Conservation (phyloP, 371 early-diverging fungal species). For the Funneliformis caledonium region DNA sequence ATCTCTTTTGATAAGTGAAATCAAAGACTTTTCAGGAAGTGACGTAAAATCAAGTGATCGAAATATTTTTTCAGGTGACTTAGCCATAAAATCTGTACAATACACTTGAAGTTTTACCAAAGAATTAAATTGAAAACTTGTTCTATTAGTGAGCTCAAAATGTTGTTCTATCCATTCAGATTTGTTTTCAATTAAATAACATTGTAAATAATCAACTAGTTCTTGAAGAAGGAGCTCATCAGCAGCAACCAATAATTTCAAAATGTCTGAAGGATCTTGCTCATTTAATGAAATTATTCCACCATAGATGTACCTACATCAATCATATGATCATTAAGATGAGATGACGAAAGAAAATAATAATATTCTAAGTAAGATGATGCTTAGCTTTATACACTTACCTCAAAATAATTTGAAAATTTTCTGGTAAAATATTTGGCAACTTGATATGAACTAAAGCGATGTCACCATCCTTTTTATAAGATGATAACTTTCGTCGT, state of each 20-base stretch:
- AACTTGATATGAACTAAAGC: no score
- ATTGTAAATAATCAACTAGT: slow-evolving; percentile 1
- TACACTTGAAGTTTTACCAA: neutral
- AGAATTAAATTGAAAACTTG: neutral
- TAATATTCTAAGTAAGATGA: no score
- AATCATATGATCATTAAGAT: no score
- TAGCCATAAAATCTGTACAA: neutral
- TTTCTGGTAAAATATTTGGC: no score
- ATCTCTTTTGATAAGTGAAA: slow-evolving; percentile 13
- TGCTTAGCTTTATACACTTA: no score
- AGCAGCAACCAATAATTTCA: neutral
- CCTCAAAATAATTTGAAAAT: no score
- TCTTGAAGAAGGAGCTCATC: neutral
- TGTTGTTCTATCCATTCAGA: slow-evolving; percentile 8
- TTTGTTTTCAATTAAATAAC: slow-evolving; percentile 9
- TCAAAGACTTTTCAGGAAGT: neutral
- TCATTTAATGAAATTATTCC: neutral
- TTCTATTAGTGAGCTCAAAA: slow-evolving; percentile 11
- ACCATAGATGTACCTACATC: neutral
- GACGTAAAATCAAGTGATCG: slow-evolving; percentile 16
- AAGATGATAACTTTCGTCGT: no score
- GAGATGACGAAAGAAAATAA: no score
- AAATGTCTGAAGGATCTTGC: neutral
- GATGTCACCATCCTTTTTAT: no score
- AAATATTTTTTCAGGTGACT: slow-evolving; percentile 17